Evolutionary conservation across 2,329 filamentous ascomycete species (phyloP).

Genomic region (Cryphonectria parasitica): DNA sequence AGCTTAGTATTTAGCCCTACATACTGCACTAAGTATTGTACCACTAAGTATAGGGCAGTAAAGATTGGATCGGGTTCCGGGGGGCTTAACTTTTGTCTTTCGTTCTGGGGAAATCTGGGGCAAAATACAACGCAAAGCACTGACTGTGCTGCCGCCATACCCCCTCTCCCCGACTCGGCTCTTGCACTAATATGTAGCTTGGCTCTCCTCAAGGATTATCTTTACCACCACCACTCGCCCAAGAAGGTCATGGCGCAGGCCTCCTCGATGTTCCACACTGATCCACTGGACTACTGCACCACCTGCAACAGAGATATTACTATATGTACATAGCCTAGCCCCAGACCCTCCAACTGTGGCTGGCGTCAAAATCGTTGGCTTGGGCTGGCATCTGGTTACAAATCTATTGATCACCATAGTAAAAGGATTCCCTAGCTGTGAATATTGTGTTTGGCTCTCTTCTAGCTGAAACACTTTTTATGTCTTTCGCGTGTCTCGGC

Average conservation of each 20-base stretch:
- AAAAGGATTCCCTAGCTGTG: too few relatives aligned
- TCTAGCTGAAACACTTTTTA: too few relatives aligned
- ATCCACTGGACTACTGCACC: not conserved
- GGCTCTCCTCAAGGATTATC: not conserved
- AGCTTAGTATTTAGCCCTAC: too few relatives aligned
- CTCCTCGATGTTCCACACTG: not conserved
- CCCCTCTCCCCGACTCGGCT: too few relatives aligned
- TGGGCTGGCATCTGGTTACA: not conserved
- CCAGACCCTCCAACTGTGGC: too few relatives aligned
- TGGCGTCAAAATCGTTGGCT: not conserved
- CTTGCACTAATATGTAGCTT: not conserved
- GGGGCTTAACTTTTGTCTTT: not conserved
- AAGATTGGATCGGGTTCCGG: too few relatives aligned
- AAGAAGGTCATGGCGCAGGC: not conserved
- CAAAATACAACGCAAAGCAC: not conserved
- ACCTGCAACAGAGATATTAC: too few relatives aligned
- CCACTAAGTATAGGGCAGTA: too few relatives aligned
- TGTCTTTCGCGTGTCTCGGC: too few relatives aligned
- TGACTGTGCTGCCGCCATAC: not conserved
- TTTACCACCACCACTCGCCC: not conserved
- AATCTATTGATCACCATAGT: not conserved
- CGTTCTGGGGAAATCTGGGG: slow-evolving; percentile 1
- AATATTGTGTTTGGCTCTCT: too few relatives aligned
- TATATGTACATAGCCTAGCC: too few relatives aligned
- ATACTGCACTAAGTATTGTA: too few relatives aligned